phyloP scores from a whole-genome alignment of 2,329 filamentous ascomycete genomes.

The Monilinia vaccinii-corymbosi region DNA sequence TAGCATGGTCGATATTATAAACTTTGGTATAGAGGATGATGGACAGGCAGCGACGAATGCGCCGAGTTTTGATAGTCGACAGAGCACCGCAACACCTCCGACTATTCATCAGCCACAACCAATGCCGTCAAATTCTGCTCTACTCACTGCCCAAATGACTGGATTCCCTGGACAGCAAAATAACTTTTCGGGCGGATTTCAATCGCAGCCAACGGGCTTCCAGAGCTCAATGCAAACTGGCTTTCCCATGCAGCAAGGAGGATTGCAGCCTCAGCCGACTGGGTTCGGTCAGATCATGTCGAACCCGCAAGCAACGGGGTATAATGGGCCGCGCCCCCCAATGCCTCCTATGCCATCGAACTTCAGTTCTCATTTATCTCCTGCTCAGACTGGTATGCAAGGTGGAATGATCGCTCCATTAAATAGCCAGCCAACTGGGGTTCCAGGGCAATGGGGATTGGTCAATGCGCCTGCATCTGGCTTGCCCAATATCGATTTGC shows the following conservation, averaged over 20 bases:
- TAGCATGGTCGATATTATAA: conserved; percentile 99
- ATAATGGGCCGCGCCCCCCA: conserved; percentile 68
- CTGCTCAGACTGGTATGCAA: conserved; percentile 55
- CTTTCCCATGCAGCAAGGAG: conserved; percentile 47
- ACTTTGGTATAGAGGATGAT: conserved; percentile 81
- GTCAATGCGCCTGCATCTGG: conserved; percentile 88
- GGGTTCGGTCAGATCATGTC: conserved; percentile 54
- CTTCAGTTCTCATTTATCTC: conserved; percentile 52
- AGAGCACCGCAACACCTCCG: conserved; percentile 40
- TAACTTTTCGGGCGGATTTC: conserved; percentile 33
- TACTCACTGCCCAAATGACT: conserved; percentile 59
- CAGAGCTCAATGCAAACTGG: conserved; percentile 41
- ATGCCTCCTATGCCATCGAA: conserved; percentile 75
- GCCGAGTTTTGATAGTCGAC: conserved; percentile 57
- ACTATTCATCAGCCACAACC: conserved; percentile 62
- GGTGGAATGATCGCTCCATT: conserved; percentile 46
- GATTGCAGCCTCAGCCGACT: conserved; percentile 59
- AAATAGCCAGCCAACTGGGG: conserved; percentile 88
- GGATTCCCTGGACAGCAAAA: conserved; percentile 50
- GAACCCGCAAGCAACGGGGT: conserved; percentile 69
- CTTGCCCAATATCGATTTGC: conserved; percentile 83
- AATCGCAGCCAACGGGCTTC: conserved; percentile 36
- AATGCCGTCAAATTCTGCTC: conserved; percentile 61
- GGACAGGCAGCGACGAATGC: conserved; percentile 49
- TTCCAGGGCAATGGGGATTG: conserved; percentile 94